Evolutionary conservation across 176 grass and related monocot species (phyloP).

Genomic region (Phoenix dactylifera): DNA sequence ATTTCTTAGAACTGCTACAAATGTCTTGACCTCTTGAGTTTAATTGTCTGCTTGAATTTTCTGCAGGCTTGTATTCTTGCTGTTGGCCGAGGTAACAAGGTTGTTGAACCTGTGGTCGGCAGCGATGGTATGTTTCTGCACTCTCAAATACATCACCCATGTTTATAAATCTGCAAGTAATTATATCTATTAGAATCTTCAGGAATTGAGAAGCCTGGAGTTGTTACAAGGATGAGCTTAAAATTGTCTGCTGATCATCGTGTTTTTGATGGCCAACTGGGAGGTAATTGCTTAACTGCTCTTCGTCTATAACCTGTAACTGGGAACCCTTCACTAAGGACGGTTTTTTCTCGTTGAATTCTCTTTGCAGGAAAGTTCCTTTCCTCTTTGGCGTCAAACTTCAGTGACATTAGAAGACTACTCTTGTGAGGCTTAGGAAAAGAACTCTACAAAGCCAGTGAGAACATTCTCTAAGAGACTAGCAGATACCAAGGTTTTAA

Average conservation of each 20-base stretch:
- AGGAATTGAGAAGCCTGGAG: conserved; percentile 66
- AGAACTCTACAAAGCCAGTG: too few relatives aligned
- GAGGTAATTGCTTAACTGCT: conserved; percentile 36
- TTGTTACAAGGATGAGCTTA: conserved; percentile 80
- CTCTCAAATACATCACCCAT: conserved; percentile 12
- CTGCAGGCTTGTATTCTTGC: conserved; percentile 77
- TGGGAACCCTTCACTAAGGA: not conserved
- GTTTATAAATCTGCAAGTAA: conserved; percentile 1
- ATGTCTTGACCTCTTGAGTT: conserved; percentile 2
- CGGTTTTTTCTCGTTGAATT: conserved; percentile 11
- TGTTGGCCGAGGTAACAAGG: conserved; percentile 71
- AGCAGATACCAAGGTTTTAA: too few relatives aligned
- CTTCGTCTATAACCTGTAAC: not conserved
- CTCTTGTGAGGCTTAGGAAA: conserved; percentile 33
- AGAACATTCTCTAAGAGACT: too few relatives aligned
- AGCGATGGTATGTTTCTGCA: conserved; percentile 52
- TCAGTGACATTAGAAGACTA: conserved; percentile 76
- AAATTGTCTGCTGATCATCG: conserved; percentile 90
- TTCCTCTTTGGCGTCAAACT: conserved; percentile 54
- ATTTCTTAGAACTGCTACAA: conserved; percentile 1
- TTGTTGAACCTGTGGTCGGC: conserved; percentile 75
- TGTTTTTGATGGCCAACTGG: conserved; percentile 78
- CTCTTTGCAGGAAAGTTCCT: conserved; percentile 60
- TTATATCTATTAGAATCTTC: conserved; percentile 14
- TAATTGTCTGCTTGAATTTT: not conserved